phyloP scores from a whole-genome alignment of 148 eudicot genomes.

The Heliamphora exappendiculata region DNA sequence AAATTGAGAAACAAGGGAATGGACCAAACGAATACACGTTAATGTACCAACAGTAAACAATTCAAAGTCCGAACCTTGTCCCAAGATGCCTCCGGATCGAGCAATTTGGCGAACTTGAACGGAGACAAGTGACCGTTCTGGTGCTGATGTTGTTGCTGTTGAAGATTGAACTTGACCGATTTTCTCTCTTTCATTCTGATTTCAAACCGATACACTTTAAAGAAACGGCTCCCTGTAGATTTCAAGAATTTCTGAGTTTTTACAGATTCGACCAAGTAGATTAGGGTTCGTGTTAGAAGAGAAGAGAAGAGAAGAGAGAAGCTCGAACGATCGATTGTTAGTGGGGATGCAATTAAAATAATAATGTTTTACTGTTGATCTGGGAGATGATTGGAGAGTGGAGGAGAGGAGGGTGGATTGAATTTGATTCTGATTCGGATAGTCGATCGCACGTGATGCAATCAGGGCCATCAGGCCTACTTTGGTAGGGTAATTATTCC shows the following conservation, averaged over 20 bases:
- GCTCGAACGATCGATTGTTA: background rate
- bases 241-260: background rate
- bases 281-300: background rate
- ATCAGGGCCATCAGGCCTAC: too few species aligned
- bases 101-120: slow-evolving; percentile 57
- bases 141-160: slow-evolving; percentile 24
- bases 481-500: too few species aligned
- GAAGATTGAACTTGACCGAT: slow-evolving; percentile 35
- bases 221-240: too few species aligned
- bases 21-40: background rate
- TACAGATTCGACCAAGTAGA: background rate
- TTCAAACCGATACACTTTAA: background rate
- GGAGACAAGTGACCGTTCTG: slow-evolving; percentile 61
- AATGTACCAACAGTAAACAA: background rate
- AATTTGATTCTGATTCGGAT: background rate
- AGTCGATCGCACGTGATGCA: background rate
- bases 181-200: slow-evolving; percentile 54
- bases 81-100: slow-evolving; percentile 84
- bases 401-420: background rate
- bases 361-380: background rate
- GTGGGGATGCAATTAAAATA: too few species aligned
- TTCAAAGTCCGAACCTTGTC: slow-evolving; percentile 46
- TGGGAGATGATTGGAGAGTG: background rate
- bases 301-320: background rate
- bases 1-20: background rate